Evolutionary conservation across 176 grass and related monocot genomes (phyloP).

Genomic region (Coix lacrymajobi): DNA sequence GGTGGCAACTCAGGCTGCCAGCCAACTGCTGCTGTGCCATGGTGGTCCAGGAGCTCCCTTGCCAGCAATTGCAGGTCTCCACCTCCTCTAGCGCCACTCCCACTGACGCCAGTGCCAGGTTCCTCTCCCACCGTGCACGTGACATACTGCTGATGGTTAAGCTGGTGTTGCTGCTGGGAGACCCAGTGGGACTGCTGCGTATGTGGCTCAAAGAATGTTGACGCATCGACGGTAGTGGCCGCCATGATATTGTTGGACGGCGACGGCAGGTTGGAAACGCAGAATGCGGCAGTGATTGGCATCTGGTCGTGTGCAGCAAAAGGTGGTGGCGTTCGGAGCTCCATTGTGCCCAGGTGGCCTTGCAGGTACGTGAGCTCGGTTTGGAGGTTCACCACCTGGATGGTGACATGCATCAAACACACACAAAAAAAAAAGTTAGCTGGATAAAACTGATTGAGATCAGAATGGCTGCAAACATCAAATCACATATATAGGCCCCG

Average conservation of each 20-base stretch:
- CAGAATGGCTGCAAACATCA: neutral
- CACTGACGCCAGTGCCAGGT: slow-evolving; percentile 17
- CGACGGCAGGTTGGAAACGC: slow-evolving; percentile 72
- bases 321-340: slow-evolving; percentile 65
- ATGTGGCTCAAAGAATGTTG: slow-evolving; percentile 56
- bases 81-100: slow-evolving; percentile 29
- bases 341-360: slow-evolving; percentile 71
- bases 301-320: slow-evolving; percentile 42
- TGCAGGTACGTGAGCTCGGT: slow-evolving; percentile 92
- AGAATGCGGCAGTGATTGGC: slow-evolving; percentile 43
- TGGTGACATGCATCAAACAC: slow-evolving; percentile 17
- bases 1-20: slow-evolving; percentile 5
- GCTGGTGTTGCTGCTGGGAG: slow-evolving; percentile 19
- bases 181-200: slow-evolving; percentile 28
- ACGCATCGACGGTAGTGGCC: slow-evolving; percentile 49
- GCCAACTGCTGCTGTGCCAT: slow-evolving; percentile 1
- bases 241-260: slow-evolving; percentile 40
- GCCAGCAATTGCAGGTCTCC: slow-evolving; percentile 77
- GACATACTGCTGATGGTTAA: slow-evolving; percentile 24
- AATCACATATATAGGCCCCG: neutral
- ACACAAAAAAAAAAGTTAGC: neutral
- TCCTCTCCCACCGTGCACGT: neutral
- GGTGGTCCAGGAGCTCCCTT: slow-evolving; percentile 74
- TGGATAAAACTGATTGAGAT: too few relatives aligned
- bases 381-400: slow-evolving; percentile 90